A percentile compares a stretch with the other conserved stretches of the same genome.
Evolutionary conservation across 345 rosid species (phyloP).

Genomic region (Boechera stricta): DNA sequence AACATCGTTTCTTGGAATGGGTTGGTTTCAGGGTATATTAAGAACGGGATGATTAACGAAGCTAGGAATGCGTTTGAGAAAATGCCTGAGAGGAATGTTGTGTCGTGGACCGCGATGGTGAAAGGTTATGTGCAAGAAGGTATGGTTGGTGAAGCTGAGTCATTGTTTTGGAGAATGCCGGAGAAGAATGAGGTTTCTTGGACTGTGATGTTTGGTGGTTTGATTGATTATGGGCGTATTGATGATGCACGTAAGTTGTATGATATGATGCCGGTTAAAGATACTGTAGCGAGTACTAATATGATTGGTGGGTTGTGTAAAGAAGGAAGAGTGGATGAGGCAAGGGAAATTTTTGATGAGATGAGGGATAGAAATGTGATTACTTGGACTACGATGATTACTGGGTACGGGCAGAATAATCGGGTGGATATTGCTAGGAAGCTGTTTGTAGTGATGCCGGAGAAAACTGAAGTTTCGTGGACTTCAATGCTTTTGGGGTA

Average conservation of each 20-base stretch:
- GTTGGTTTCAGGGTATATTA: slow-evolving; percentile 67
- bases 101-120: slow-evolving; percentile 80
- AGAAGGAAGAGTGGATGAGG: slow-evolving; percentile 64
- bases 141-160: slow-evolving; percentile 61
- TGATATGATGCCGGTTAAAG: slow-evolving; percentile 76
- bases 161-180: slow-evolving; percentile 75
- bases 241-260: slow-evolving; percentile 66
- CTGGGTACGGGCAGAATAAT: slow-evolving; percentile 68
- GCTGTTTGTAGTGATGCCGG: slow-evolving; percentile 86
- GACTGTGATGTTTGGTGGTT: slow-evolving; percentile 85
- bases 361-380: slow-evolving; percentile 69
- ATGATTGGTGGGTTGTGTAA: slow-evolving; percentile 77
- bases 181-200: slow-evolving; percentile 78
- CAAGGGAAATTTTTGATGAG: slow-evolving; percentile 64
- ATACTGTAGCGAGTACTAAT: slow-evolving; percentile 77
- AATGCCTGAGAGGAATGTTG: slow-evolving; percentile 73
- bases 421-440: slow-evolving; percentile 78
- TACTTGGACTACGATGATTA: slow-evolving; percentile 82
- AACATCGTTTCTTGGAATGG: slow-evolving; percentile 77
- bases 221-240: slow-evolving; percentile 58
- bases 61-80: slow-evolving; percentile 62
- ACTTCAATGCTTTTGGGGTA: slow-evolving; percentile 85
- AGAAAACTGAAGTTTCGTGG: slow-evolving; percentile 82
- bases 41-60: slow-evolving; percentile 60
- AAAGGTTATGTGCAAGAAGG: slow-evolving; percentile 72